Conservation (phyloP, 2,329 filamentous ascomycete species). For the Pyrenophora teres region DNA sequence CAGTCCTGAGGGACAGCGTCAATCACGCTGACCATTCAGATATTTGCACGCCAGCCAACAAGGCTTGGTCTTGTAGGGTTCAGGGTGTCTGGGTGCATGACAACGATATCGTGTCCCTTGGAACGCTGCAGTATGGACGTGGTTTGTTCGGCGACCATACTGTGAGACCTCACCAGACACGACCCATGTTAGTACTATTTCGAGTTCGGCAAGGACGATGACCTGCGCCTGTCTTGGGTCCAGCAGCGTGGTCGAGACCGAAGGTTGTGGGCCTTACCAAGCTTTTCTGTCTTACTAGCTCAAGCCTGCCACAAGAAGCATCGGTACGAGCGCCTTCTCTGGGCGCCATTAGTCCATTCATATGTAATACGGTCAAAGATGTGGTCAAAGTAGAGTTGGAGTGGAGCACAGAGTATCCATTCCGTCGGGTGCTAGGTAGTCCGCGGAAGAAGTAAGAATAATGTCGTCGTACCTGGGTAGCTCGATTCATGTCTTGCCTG, state of each 20-base stretch:
- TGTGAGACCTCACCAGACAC: conserved; percentile 8
- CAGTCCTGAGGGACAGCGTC: conserved; percentile 14
- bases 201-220: conserved; percentile 6
- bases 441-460: too few species aligned
- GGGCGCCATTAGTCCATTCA: too few species aligned
- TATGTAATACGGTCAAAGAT: conserved; percentile 1
- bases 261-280: conserved; percentile 8
- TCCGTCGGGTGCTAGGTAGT: conserved; percentile 10
- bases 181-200: conserved; percentile 6
- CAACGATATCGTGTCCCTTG: conserved; percentile 4
- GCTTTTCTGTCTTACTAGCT: neutral
- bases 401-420: conserved; percentile 13
- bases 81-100: conserved; percentile 1
- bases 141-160: conserved; percentile 14
- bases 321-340: neutral
- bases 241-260: conserved; percentile 12
- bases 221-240: conserved; percentile 3
- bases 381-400: conserved; percentile 15
- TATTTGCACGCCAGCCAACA: conserved; percentile 12
- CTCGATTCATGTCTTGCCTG: too few species aligned
- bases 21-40: conserved; percentile 1
- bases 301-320: neutral
- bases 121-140: neutral
- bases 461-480: neutral
- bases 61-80: conserved; percentile 7